Conservation (phyloP, 305 asterid genomes). For the Fraxinus dipetala region DNA sequence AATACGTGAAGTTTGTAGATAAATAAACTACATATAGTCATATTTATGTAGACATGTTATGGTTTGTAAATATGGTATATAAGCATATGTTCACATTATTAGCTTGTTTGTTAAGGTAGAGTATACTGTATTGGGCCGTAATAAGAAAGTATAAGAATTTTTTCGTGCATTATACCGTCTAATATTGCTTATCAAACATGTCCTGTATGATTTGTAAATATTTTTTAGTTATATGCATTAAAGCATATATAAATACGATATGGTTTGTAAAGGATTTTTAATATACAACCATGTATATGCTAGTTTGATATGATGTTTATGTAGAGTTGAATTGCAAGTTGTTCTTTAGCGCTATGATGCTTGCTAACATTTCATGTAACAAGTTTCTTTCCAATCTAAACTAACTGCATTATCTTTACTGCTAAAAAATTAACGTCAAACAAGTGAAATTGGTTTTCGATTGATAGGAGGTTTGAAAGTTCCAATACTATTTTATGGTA, state of each 20-base stretch:
- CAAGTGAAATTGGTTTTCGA: not conserved
- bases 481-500: not conserved
- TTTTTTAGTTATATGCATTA: not conserved
- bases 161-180: not conserved
- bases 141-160: not conserved
- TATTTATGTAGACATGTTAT: not conserved
- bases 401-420: not conserved
- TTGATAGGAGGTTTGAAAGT: not conserved
- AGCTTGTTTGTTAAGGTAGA: not conserved
- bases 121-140: not conserved
- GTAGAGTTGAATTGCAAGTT: not conserved
- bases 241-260: not conserved
- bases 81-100: not conserved
- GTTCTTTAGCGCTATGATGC: not conserved
- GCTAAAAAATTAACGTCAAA: not conserved
- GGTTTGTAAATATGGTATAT: not conserved
- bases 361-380: not conserved
- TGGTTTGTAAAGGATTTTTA: not conserved
- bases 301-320: not conserved
- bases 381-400: not conserved
- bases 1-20: not conserved
- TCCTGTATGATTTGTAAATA: not conserved
- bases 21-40: not conserved
- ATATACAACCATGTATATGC: not conserved
- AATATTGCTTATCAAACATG: not conserved